Base-by-base conservation (phyloP, 164 flowering plant genomes). In the Litsea cubeba region DNA sequence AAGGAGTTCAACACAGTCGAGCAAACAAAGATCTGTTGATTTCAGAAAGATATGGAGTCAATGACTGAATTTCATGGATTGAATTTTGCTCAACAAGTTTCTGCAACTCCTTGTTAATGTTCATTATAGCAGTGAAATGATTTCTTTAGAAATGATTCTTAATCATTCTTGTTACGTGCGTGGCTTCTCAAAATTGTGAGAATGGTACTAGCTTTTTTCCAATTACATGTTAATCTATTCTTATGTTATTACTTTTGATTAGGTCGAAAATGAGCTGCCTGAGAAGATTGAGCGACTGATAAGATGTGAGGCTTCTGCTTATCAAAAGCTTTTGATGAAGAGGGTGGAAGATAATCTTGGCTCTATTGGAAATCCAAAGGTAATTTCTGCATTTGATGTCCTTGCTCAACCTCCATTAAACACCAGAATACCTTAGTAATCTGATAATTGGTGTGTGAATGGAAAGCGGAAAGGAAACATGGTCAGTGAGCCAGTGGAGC, bases 311-410 rank as follows among this genome's bases (percentile, higher is more conserved):
- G 92, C 99, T 69, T 96, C 99, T 77, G 94, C 98, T 40, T 96
- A 96, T 84, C 99, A 96, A 83, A 96, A 96, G 81, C 94, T 96
- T 75, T 78, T 96, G 82, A 96, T 96, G 95, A 92, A 90, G 88
- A 89, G 99, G 81, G 97, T 96, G 40, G 98, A 89, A 79, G 99
- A 94, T 23, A 96, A 96, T 83, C 98, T 96, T 74, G 99, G 99
- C 46, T 81, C 95, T 20, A 81, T 96, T 74, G 97, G 97, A 71
- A 86, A 72, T 84, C 77, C 92, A 64, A 96, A 87, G 98, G 99
- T 94, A 76, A 3, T 15, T 20, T 54, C n/a, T 54, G 20, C n/a
- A 54, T 74, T 35, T n/a, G 12, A 3, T 72, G 60, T 11, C 5
- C 70, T 32, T n/a, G 23, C 49, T 66, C 46, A 40, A n/a, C n/a